These are phyloP conservation scores for Cardamine occulta DNA, from an alignment of 345 rosid species.

Conservation along the genomic window DNA sequence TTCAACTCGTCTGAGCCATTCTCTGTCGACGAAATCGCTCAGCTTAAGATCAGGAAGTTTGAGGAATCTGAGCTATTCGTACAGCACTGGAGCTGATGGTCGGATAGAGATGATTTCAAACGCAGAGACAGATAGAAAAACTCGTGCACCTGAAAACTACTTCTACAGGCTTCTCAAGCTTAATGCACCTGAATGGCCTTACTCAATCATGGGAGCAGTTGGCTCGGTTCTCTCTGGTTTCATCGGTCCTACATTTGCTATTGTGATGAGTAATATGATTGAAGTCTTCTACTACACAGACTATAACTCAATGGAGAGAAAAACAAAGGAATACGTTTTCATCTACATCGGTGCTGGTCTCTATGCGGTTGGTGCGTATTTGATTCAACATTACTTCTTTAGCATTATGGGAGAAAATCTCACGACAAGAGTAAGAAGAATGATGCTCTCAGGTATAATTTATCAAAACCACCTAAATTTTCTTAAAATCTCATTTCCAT, in stretches of 20 bases:
- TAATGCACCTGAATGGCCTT: constrained; percentile 99
- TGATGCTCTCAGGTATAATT: constrained; percentile 95
- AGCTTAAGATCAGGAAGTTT: constrained; percentile 96
- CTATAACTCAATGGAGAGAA: constrained; percentile 88
- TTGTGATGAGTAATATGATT: constrained; percentile 97
- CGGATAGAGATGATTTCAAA: constrained; percentile 96
- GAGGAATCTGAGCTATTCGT: constrained; percentile 94
- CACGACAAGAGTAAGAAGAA: constrained; percentile 94
- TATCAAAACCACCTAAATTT: neutral
- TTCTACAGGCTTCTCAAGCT: constrained; percentile 89
- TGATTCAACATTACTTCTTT: constrained; percentile 99
- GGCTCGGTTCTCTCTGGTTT: constrained; percentile 96
- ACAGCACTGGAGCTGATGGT: constrained; percentile 97
- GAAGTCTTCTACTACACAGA: constrained; percentile 96
- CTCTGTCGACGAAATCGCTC: constrained; percentile 89
- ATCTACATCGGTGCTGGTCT: constrained; percentile 96
- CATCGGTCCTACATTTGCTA: constrained; percentile 94
- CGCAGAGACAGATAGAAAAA: constrained; percentile 91
- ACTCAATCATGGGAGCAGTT: constrained; percentile 93
- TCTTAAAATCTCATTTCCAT: neutral
- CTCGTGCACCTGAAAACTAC: constrained; percentile 88
- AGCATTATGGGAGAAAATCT: constrained; percentile 99
- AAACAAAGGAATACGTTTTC: constrained; percentile 96
- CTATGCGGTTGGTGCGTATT: constrained; percentile 90
- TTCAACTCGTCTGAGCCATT: constrained; percentile 85